Evolutionary conservation across 345 rosid genomes (phyloP), one percentile per base, ranked within the genome.

Genomic region (Boechera divaricarpa): DNA sequence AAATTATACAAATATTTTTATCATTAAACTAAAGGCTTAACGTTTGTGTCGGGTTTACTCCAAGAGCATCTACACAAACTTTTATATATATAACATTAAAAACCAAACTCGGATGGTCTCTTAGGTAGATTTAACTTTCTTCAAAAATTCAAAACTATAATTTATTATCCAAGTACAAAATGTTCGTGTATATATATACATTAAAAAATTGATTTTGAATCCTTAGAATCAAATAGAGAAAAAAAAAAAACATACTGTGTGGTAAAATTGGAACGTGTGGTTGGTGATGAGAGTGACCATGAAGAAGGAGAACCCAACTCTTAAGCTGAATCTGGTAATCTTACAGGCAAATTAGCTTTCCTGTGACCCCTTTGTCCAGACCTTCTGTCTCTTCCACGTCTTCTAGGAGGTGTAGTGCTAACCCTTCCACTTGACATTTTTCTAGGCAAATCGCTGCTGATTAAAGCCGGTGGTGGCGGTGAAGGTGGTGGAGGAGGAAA

Each of bases 321-420:
- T 79, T 73, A 73, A 53, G 66, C 38, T 54, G 69, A 60, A 24
- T 67, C 65, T 78, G 74, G 65, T 73, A 69, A 73, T 54, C 69
- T 33, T 60, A 53, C 64, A 26, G 78, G 78, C 63, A 79, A 49
- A 42, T 35, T 80, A 36, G 83, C 85, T 84, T 86, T 94, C 47
- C 94, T 87, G 65, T 85, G 97, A 39, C 87, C 92, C 76, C 93
- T 87, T 21, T 90, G 74, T 41, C 86, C 73, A 1, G 91, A 86
- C 86, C 91, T 77, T 77, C 87, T 81, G 45, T 82, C 87, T 73
- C 81, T 82, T 60, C 90, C 83, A 7, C 87, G 96, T 83, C 86
- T 87, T 28, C 81, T 68, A 16, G 84, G 77, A 59, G 59, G 68
- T 70, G 76, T 84, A 54, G 80, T 83, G 38, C 77, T 63, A 1